Evolutionary conservation across 495 filamentous ascomycete genomes (phyloP).

Genomic region (Pyronema omphalodes): DNA sequence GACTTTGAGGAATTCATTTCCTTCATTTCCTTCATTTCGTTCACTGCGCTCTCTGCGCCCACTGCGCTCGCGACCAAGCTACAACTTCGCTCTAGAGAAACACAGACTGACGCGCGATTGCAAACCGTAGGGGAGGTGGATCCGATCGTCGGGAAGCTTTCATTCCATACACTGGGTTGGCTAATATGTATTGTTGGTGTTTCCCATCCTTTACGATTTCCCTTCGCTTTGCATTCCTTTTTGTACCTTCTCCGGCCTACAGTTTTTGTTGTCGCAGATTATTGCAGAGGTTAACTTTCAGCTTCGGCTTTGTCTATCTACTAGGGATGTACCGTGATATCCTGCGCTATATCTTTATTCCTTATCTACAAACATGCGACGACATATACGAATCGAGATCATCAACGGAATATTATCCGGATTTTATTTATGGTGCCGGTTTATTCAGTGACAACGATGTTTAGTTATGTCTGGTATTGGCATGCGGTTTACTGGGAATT

Average conservation of each 20-base stretch:
- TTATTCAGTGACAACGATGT: constrained; percentile 61
- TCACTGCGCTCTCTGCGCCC: not conserved
- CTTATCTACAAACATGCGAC: constrained; percentile 60
- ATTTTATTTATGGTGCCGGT: constrained; percentile 84
- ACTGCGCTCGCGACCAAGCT: not conserved
- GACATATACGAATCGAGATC: constrained; percentile 64
- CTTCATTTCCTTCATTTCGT: no score
- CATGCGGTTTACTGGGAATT: constrained; percentile 71
- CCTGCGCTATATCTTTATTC: constrained; percentile 37
- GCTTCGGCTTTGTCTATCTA: not conserved
- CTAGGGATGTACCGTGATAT: constrained; percentile 34
- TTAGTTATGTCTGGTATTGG: constrained; percentile 59
- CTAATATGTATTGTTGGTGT: constrained; percentile 36
- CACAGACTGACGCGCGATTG: not conserved
- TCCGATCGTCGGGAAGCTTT: constrained; percentile 15
- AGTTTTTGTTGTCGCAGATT: not conserved
- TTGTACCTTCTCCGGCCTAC: no score
- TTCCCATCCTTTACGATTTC: no score
- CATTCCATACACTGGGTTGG: constrained; percentile 32
- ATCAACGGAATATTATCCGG: constrained; percentile 82
- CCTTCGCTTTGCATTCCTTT: no score
- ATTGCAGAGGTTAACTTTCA: constrained; percentile 17
- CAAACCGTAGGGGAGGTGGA: constrained; percentile 16
- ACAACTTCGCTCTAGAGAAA: not conserved
- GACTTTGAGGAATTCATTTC: no score